Percentiles rank a stretch among this genome's conserved stretches.
These are phyloP conservation scores for Tetracladium marchalianum DNA, from an alignment of 495 filamentous ascomycete species.

Conservation along the genomic window DNA sequence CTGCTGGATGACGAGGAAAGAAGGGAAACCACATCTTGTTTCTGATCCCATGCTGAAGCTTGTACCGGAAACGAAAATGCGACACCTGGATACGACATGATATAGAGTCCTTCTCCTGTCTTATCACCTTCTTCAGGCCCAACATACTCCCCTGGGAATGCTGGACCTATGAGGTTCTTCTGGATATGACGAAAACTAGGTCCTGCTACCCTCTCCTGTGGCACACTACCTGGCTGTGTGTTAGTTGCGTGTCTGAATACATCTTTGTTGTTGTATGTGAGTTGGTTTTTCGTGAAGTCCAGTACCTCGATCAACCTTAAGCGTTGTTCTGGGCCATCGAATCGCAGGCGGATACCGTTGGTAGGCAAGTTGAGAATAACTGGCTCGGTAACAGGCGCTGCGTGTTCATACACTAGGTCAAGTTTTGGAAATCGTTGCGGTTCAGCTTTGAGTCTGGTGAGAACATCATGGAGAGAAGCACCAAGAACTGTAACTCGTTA, in stretches of 20 bases:
- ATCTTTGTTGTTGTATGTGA: constrained; percentile 79
- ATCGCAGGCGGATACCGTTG: constrained; percentile 83
- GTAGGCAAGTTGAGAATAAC: constrained; percentile 63
- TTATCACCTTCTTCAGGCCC: constrained; percentile 42
- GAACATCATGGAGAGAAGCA: constrained; percentile 77
- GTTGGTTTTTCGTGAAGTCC: constrained; percentile 77
- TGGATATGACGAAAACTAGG: constrained; percentile 89
- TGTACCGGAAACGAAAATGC: constrained; percentile 83
- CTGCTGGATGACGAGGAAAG: constrained; percentile 69
- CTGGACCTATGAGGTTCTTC: constrained; percentile 79
- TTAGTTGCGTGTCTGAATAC: constrained; percentile 55
- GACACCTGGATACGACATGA: constrained; percentile 87
- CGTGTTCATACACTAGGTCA: constrained; percentile 64
- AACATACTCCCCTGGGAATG: constrained; percentile 85
- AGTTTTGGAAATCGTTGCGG: constrained; percentile 72
- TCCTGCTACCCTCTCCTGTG: constrained; percentile 38
- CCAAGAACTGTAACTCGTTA: constrained; percentile 54
- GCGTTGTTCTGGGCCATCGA: constrained; percentile 88
- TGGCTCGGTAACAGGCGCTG: constrained; percentile 59
- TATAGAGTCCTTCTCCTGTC: constrained; percentile 52
- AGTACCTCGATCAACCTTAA: constrained; percentile 82
- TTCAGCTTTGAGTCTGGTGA: constrained; percentile 77
- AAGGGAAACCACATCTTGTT: constrained; percentile 77
- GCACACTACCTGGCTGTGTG: constrained; percentile 25
- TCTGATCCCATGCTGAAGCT: constrained; percentile 63